Evolutionary conservation across 768 basidiomycete genomes (phyloP).

Genomic region (Tylopilus plumbeoviolaceoides): DNA sequence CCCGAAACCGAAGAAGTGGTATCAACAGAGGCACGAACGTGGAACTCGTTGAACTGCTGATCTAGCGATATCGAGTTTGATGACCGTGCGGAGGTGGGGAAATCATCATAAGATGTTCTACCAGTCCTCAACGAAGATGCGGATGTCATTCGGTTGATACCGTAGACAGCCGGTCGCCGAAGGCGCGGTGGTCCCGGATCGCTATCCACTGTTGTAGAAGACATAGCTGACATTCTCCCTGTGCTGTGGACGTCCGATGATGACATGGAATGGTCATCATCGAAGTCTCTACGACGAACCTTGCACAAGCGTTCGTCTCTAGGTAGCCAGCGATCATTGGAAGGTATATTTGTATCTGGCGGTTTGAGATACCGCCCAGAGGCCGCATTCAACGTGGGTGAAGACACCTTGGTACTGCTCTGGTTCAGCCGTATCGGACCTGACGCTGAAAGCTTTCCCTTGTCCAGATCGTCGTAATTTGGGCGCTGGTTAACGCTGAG

Average conservation of each 20-base stretch:
- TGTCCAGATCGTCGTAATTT: slow-evolving; percentile 27
- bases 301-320: slow-evolving; percentile 66
- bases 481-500: slow-evolving; percentile 37
- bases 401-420: slow-evolving; percentile 36
- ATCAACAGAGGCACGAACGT: slow-evolving; percentile 65
- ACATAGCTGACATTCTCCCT: slow-evolving; percentile 71
- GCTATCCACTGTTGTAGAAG: slow-evolving; percentile 80
- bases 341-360: slow-evolving; percentile 31
- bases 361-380: slow-evolving; percentile 51
- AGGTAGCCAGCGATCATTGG: slow-evolving; percentile 44
- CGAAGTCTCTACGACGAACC: slow-evolving; percentile 76
- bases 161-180: slow-evolving; percentile 59
- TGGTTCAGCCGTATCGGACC: slow-evolving; percentile 64
- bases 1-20: slow-evolving; percentile 53
- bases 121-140: slow-evolving; percentile 62
- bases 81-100: slow-evolving; percentile 66
- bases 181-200: slow-evolving; percentile 76
- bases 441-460: slow-evolving; percentile 53
- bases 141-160: slow-evolving; percentile 72
- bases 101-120: slow-evolving; percentile 65
- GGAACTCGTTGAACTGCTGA: slow-evolving; percentile 74
- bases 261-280: slow-evolving; percentile 91
- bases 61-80: slow-evolving; percentile 79
- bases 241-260: slow-evolving; percentile 80
- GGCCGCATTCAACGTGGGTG: slow-evolving; percentile 57